phyloP scores from a whole-genome alignment of 768 basidiomycete genomes.

The Leccinum incarnatum region DNA sequence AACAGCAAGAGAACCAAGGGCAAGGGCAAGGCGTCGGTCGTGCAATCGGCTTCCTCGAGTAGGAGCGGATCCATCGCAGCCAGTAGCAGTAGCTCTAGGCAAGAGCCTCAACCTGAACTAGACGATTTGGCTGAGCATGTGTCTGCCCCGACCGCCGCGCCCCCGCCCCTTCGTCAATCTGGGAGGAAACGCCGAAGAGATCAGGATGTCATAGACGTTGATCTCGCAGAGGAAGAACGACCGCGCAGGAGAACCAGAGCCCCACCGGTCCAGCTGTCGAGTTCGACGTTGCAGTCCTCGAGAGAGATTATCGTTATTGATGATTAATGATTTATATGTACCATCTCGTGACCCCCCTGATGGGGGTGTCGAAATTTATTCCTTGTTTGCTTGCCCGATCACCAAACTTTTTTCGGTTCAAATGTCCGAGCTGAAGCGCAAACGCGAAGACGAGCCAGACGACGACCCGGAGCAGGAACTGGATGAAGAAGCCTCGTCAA shows the following conservation, averaged over 20 bases:
- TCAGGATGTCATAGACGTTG: constrained; percentile 27
- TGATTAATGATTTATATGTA: neutral
- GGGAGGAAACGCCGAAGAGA: constrained; percentile 39
- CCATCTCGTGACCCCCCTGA: neutral
- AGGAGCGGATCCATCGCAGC: neutral
- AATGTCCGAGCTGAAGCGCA: constrained; percentile 29
- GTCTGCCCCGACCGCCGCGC: neutral
- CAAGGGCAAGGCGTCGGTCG: constrained; percentile 31
- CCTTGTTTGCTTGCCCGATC: neutral
- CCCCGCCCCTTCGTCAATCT: constrained; percentile 3
- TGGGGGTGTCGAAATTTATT: constrained; percentile 13
- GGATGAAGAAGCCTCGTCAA: constrained; percentile 5
- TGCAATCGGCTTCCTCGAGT: constrained; percentile 5
- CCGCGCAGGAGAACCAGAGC: constrained; percentile 19
- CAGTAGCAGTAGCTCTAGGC: constrained; percentile 15
- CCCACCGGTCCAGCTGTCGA: neutral
- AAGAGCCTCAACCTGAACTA: constrained; percentile 17
- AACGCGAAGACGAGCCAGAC: constrained; percentile 17
- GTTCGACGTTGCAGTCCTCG: constrained; percentile 1
- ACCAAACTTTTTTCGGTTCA: neutral
- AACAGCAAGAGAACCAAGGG: constrained; percentile 32
- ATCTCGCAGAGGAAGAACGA: constrained; percentile 30
- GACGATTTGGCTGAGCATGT: constrained; percentile 33
- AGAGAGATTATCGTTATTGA: constrained; percentile 49
- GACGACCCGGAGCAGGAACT: neutral